Conservation (phyloP, 805 yeast species). For the Wickerhamomyces hampshirensis region DNA sequence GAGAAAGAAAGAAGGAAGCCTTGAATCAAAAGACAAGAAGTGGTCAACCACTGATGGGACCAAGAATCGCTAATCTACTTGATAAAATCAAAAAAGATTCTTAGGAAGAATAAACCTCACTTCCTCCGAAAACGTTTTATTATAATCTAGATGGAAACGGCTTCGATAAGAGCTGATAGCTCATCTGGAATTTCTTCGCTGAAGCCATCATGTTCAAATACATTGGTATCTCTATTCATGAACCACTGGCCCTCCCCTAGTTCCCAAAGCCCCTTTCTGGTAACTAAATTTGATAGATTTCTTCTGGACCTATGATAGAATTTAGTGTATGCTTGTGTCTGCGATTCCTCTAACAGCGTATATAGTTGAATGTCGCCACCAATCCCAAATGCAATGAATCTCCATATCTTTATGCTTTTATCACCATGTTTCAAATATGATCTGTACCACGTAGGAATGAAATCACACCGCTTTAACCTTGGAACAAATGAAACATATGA, state of each 20-base stretch:
- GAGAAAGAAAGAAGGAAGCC: conserved; percentile 40
- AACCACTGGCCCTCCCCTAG: conserved; percentile 12
- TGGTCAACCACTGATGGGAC: conserved; percentile 93
- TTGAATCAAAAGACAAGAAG: conserved; percentile 52
- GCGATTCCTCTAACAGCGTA: conserved; percentile 14
- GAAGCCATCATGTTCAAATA: conserved; percentile 16
- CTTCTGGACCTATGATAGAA: neutral
- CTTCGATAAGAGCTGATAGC: conserved; percentile 7
- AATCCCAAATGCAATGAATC: conserved; percentile 29
- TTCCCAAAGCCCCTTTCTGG: conserved; percentile 22
- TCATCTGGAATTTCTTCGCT: conserved; percentile 4
- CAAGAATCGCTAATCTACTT: conserved; percentile 71
- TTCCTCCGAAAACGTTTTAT: neutral
- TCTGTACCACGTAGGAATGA: conserved; percentile 31
- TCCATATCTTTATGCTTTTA: too few species aligned
- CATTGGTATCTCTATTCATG: conserved; percentile 9
- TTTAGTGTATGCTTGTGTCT: conserved; percentile 3
- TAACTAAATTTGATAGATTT: conserved; percentile 6
- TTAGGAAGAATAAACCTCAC: neutral
- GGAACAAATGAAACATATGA: conserved; percentile 28
- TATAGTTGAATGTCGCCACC: conserved; percentile 33
- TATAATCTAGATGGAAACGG: conserved; percentile 9
- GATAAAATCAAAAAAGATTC: conserved; percentile 57
- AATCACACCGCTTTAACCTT: conserved; percentile 24
- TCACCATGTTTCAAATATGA: conserved; percentile 27